Conservation (phyloP, 2,329 filamentous ascomycete genomes). For the Trichoderma arundinaceum region DNA sequence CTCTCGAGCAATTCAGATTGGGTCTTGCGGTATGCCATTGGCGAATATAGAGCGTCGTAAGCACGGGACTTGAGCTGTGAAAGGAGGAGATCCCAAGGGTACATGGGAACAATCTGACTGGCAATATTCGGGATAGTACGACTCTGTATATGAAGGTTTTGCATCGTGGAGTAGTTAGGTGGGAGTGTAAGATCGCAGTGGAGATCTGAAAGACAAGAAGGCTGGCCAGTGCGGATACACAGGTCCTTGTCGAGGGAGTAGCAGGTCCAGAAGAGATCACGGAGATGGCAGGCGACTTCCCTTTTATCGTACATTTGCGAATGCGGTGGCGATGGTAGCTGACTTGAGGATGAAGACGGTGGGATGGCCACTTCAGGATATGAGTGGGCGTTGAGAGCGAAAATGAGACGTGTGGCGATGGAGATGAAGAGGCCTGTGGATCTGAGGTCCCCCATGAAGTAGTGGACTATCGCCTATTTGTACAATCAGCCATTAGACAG, state of each 20-base stretch:
- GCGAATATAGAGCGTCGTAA: slow-evolving; percentile 4
- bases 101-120: neutral
- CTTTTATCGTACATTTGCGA: neutral
- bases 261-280: slow-evolving; percentile 9
- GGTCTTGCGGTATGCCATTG: neutral
- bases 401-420: neutral
- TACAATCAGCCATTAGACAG: neutral
- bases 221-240: neutral
- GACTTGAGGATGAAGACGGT: neutral
- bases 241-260: slow-evolving; percentile 7
- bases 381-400: neutral
- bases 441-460: neutral
- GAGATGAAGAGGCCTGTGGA: neutral
- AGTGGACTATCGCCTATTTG: neutral
- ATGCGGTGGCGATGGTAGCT: neutral
- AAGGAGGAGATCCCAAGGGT: slow-evolving; percentile 4
- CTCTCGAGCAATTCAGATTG: neutral
- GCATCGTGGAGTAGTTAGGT: neutral
- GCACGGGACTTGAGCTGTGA: neutral
- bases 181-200: neutral
- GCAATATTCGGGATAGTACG: neutral
- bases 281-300: neutral
- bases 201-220: neutral
- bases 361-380: neutral
- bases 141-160: slow-evolving; percentile 3